Evolutionary conservation across 352 stramenopile genomes (phyloP).

Genomic region (Globisporangium yorkense): DNA sequence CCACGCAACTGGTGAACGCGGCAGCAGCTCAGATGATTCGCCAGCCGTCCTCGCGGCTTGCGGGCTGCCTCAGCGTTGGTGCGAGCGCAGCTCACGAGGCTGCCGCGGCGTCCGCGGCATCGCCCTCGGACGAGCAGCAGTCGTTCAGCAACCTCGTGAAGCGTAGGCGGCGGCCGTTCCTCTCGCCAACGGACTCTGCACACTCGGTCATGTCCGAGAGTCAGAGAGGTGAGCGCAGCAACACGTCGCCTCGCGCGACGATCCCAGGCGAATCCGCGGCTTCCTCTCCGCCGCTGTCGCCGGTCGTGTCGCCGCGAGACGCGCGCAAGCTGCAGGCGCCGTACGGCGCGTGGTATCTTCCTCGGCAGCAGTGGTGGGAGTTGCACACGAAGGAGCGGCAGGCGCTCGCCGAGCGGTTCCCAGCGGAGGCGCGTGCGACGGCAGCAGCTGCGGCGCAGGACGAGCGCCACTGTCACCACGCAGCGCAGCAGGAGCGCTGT

Average conservation of each 20-base stretch:
- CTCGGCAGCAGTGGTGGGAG: slow-evolving; percentile 43
- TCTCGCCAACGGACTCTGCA: slow-evolving; percentile 3
- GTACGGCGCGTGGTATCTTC: slow-evolving; percentile 62
- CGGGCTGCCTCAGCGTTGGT: not conserved
- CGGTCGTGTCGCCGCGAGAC: slow-evolving; percentile 5
- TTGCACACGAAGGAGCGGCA: slow-evolving; percentile 34
- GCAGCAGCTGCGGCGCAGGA: not conserved
- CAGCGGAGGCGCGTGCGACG: not conserved
- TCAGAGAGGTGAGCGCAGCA: not conserved
- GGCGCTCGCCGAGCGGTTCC: slow-evolving; percentile 20
- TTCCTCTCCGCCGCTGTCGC: slow-evolving; percentile 1
- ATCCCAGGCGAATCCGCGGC: not conserved
- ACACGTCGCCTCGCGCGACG: not conserved
- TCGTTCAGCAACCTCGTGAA: slow-evolving; percentile 7
- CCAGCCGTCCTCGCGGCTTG: not conserved
- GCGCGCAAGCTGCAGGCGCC: slow-evolving; percentile 12
- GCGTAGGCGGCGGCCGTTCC: slow-evolving; percentile 1
- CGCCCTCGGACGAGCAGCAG: slow-evolving; percentile 5
- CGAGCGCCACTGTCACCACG: slow-evolving; percentile 20
- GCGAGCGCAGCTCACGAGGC: not conserved
- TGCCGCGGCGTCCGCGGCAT: not conserved
- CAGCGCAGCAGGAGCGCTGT: slow-evolving; percentile 11
- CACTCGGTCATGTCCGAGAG: slow-evolving; percentile 1
- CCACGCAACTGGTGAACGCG: slow-evolving; percentile 6
- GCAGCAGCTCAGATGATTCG: not conserved